Evolutionary conservation across 1,284 basidiomycete species (phyloP), one percentile per base, ranked within the genome.

Genomic region (Apiotrichum veenhuisii): DNA sequence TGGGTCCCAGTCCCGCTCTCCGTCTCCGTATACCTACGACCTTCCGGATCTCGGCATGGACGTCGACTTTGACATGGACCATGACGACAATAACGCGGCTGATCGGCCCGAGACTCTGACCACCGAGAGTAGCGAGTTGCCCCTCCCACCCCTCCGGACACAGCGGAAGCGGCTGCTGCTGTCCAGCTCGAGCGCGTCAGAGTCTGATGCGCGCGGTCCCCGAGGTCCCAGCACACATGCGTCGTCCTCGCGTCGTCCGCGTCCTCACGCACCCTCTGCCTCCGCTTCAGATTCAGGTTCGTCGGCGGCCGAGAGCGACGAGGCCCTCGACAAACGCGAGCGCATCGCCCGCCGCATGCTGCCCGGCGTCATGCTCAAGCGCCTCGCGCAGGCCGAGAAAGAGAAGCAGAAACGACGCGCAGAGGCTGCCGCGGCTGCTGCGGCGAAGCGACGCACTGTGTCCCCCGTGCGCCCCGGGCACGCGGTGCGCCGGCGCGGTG

Each of bases 261-360:
- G 37, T 17, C 8, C 37, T n/a, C 15, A 5, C 15, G 15, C 37
- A 10, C 37, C 37, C 37, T 5, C 37, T n/a, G 37, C 15, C 7
- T 30, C 30, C 30, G 12, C 5, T n/a, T 38, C 37, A 8, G 42
- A 40, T 2, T 37, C 43, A 9, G 26, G 15, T 8, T 50, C 49
- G 17, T 27, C 50, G 10, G 42, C 23, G 17, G 33, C 46, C 15
- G 46, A 23, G 37, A 17, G 18, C 18, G 50, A 50, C 0, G 38
- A n/a, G n/a, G n/a, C n/a, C n/a, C n/a, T 43, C 3, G 70, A 71
- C 54, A 58, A 50, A 20, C 57, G 72, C 17, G 51, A 66, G 18
- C 65, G 61, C 18, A 73, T 74, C 18, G 74, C 74, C 5, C 45
- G 66, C 17, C 59, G 71, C 2, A 73, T 76, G 72, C 58, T 76